Evolutionary conservation across 352 stramenopile genomes (phyloP), one percentile per base, ranked within the genome.

Genomic region (Halophytophthora polymorphica): DNA sequence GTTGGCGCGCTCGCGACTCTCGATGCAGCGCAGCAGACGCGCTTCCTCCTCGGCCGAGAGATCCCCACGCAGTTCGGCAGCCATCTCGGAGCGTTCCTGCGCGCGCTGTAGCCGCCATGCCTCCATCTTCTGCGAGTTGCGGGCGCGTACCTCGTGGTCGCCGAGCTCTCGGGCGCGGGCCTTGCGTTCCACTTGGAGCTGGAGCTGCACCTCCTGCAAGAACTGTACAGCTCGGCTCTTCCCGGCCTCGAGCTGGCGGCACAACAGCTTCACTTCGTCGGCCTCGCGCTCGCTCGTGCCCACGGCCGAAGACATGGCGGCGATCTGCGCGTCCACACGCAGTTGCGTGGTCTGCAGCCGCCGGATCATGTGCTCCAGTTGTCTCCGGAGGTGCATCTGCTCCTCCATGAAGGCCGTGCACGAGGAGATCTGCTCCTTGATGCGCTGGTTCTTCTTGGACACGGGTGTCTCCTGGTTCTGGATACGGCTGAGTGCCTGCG

Each of bases 121-220:
- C 53, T 93, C 83, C 81, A 93, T 93, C 38, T 84, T 85, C 39
- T 93, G 77, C 3, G 83, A 81, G 53, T 93, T 93, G 45, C 77
- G 68, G 1, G 83, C 81, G 19, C 80, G 81, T n/a, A 90, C 77
- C 38, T 90, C 76, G 41, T 85, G 78, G 39, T 93, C 78, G 12
- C 63, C 73, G 17, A 93, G 74, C 51, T 93, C 81, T 37, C 81
- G 51, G 2, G 74, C 75, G 22, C 83, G 69, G 2, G 64, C 57
- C 40, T 86, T 86, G 13, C 83, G 67, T 34, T 91, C 83, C 0
- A 86, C 34, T 53, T 88, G 75, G 10, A 91, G 39, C 47, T 93
- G 78, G 10, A 86, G 39, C 45, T 93, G 83, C 12, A 91, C 71
- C 45, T 93, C 80, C 58, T 93, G 83, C 4, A 93, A 58, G 39